Base-by-base conservation (phyloP, 805 yeast genomes). In the Candida coleopterorum region DNA sequence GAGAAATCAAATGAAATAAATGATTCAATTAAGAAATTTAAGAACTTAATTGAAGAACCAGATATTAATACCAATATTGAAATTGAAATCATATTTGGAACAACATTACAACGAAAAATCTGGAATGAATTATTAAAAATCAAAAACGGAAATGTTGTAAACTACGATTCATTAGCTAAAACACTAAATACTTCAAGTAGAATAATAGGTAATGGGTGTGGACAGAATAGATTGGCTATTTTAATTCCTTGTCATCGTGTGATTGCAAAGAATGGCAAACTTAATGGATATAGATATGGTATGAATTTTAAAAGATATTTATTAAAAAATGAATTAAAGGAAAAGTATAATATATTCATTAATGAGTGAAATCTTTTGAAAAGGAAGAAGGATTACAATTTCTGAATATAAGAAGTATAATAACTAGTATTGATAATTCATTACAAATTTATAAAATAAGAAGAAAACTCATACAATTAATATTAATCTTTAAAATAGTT, bases 171-270 rank as follows among this genome's bases (percentile, higher is more conserved):
- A 18, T 37, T 69, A 6, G 70, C 72, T 2, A 27, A 32, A 6
- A 44, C 40, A 4, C 35, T 67, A n/a, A 57, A 58, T 2, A 46
- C 46, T 29, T 53, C 62, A 9, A 52, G 56, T 18, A 49, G 75
- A 25, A 70, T 62, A 3, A 56, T 70, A 6, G 75, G 70, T 0
- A 55, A 57, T 27, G 65, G 71, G 2, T 60, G 68, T 31, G 68
- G 63, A 3, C 53, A 62, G 14, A 70, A 70, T 44, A 53, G 52
- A 18, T 44, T 69, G 9, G 65, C 72, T 2, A 30, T 68, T 4
- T 22, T 68, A 4, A 52, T 70, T 4, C 74, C 75, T 1, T 69
- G 75, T 44, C 74, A 70, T 46, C 47, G 72, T 33, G 66, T 68
- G 1, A 28, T 66, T 15, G 54, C 61, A 10, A 47, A 48, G 6